Conservation (phyloP, 768 basidiomycete genomes). For the Agaricus blazei region DNA sequence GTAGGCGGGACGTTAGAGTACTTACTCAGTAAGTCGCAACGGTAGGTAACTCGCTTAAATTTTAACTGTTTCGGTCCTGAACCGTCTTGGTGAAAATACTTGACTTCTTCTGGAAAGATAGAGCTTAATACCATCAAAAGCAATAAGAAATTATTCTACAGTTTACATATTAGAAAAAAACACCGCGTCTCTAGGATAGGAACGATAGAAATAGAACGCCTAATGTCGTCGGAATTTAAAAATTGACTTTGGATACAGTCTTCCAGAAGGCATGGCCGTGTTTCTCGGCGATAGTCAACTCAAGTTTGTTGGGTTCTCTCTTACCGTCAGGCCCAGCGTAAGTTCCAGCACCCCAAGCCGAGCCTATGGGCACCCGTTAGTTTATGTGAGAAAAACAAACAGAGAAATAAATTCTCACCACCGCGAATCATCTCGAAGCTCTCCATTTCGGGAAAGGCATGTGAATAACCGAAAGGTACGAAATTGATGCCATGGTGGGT, state of each 20-base stretch:
- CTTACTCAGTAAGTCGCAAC: no score
- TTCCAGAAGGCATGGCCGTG: slow-evolving; percentile 50
- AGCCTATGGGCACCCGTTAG: slow-evolving; percentile 34
- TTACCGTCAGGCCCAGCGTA: slow-evolving; percentile 40
- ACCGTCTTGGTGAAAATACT: no score
- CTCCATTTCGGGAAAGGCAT: slow-evolving; percentile 23
- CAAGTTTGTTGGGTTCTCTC: slow-evolving; percentile 43
- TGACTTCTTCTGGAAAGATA: no score
- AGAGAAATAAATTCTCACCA: slow-evolving; percentile 33
- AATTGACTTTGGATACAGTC: not conserved
- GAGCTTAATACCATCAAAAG: no score
- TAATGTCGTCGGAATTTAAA: no score
- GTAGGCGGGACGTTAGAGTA: no score
- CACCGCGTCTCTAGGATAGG: no score
- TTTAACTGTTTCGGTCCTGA: no score
- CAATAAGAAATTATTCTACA: no score
- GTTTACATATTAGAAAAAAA: no score
- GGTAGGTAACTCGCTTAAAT: no score
- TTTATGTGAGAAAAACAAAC: not conserved
- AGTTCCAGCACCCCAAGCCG: slow-evolving; percentile 76
- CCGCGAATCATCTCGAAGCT: slow-evolving; percentile 53
- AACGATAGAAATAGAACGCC: no score
- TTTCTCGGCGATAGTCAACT: slow-evolving; percentile 43
- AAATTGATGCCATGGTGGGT: slow-evolving; percentile 55
- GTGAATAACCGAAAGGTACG: slow-evolving; percentile 34